Percentiles rank a stretch among this genome's conserved stretches.
Evolutionary conservation across 1,139 yeast species (phyloP).

Genomic region (Pichia sp.): DNA sequence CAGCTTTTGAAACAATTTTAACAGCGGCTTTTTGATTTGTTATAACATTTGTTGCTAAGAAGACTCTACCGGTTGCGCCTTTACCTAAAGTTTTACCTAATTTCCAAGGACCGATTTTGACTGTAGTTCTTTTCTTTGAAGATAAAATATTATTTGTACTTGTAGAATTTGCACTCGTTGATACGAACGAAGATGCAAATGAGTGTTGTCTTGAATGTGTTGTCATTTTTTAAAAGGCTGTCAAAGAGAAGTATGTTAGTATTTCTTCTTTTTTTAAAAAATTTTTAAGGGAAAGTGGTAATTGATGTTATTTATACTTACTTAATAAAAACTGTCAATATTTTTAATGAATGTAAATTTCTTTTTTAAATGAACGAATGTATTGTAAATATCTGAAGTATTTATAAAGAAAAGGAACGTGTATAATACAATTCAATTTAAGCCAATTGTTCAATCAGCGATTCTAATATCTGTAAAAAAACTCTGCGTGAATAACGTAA

Average conservation of each 20-base stretch:
- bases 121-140: conserved; percentile 42
- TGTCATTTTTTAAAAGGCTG: not conserved
- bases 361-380: too few relatives aligned
- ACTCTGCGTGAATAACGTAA: too few relatives aligned
- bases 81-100: conserved; percentile 90
- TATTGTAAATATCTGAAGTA: too few relatives aligned
- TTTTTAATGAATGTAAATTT: too few relatives aligned
- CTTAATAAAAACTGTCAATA: too few relatives aligned
- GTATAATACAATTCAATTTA: too few relatives aligned
- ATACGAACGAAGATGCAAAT: conserved; percentile 29
- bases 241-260: not conserved
- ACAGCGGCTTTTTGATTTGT: conserved; percentile 94
- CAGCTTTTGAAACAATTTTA: conserved; percentile 86
- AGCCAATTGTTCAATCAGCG: too few relatives aligned
- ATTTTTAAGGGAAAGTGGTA: too few relatives aligned
- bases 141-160: conserved; percentile 28
- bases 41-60: conserved; percentile 77
- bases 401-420: too few relatives aligned
- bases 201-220: conserved; percentile 30
- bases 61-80: conserved; percentile 92
- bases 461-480: too few relatives aligned
- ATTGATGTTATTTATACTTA: too few relatives aligned
- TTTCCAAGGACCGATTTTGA: conserved; percentile 91
- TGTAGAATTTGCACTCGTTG: conserved; percentile 24
- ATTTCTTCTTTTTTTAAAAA: not conserved